Base-by-base conservation (phyloP, 805 yeast species). In the Ogataea nitratoaversa region DNA sequence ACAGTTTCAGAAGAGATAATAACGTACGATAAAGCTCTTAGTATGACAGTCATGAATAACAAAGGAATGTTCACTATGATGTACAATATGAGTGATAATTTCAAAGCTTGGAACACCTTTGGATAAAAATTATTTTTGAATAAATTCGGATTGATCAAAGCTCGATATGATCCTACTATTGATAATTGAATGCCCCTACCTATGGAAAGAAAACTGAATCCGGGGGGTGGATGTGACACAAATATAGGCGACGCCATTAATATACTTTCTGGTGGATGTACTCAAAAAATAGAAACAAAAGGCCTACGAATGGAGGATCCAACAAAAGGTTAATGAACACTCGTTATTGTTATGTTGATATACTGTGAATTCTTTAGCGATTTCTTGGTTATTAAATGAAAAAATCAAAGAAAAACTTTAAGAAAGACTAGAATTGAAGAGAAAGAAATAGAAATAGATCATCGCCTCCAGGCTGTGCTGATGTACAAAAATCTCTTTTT, bases 171-270 rank as follows among this genome's bases (percentile, higher is more conserved):
- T 4, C 81, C 80, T 8, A 75, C 54, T 8, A 74, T 34, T 0
- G 78, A 72, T 30, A 79, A 59, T 57, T 78, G 82, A 19, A 72
- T 48, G 0, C 84, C 83, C 13, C 82, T 60, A 7, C 72, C 42
- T n/a, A 78, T 63, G 0, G 80, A 68, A 41, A 66, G 40, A 0
- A 66, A 25, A 3, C 79, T 67, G 50, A 77, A 74, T 13, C 80
- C 76, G 5, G 76, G 71, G 7, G 80, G 74, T 1, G 84, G 82
- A 36, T 72, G 66, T 3, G 81, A 71, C 11, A 78, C 62, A 51
- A 78, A 77, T 13, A 74, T 67, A 6, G 84, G 84, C 3, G 84
- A 78, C 1, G 79, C 74, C 83, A 27, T 27, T 13, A 11, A 8
- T 23, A 11, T 8, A 23, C 25, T 23, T 23, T 7, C 11, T 23